Conservation (phyloP, 2,329 filamentous ascomycete species). For the Cladorrhinum sp. region DNA sequence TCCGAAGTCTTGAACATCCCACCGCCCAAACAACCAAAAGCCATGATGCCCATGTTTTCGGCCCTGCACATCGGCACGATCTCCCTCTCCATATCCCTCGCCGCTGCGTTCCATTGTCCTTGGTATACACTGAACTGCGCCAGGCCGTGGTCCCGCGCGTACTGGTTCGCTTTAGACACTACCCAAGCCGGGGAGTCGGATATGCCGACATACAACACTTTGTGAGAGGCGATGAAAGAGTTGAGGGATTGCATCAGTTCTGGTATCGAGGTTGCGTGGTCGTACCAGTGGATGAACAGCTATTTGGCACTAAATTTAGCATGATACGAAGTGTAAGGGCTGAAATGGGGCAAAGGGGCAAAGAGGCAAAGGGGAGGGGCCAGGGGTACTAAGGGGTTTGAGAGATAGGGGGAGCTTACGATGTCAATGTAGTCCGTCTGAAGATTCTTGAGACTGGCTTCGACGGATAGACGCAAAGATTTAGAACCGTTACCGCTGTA, state of each 20-base stretch:
- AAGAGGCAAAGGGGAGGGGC: too few relatives aligned
- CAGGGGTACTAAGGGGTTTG: too few relatives aligned
- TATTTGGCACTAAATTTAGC: too few relatives aligned
- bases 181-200: slow-evolving; percentile 57
- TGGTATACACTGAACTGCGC: slow-evolving; percentile 62
- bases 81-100: slow-evolving; percentile 66
- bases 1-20: slow-evolving; percentile 37
- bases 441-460: slow-evolving; percentile 56
- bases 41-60: slow-evolving; percentile 52
- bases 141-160: slow-evolving; percentile 59
- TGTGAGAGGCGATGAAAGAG: slow-evolving; percentile 47
- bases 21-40: slow-evolving; percentile 52
- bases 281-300: slow-evolving; percentile 55
- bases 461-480: slow-evolving; percentile 54
- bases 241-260: slow-evolving; percentile 61
- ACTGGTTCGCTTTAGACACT: slow-evolving; percentile 50
- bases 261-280: slow-evolving; percentile 51
- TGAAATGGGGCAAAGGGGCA: too few relatives aligned
- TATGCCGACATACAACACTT: slow-evolving; percentile 58
- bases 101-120: slow-evolving; percentile 57
- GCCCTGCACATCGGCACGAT: slow-evolving; percentile 63
- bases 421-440: slow-evolving; percentile 69
- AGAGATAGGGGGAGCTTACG: slow-evolving; percentile 33
- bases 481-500: slow-evolving; percentile 60
- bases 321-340: too few relatives aligned